Conservation (phyloP, 345 rosid genomes). For the Trapa bicornis region DNA sequence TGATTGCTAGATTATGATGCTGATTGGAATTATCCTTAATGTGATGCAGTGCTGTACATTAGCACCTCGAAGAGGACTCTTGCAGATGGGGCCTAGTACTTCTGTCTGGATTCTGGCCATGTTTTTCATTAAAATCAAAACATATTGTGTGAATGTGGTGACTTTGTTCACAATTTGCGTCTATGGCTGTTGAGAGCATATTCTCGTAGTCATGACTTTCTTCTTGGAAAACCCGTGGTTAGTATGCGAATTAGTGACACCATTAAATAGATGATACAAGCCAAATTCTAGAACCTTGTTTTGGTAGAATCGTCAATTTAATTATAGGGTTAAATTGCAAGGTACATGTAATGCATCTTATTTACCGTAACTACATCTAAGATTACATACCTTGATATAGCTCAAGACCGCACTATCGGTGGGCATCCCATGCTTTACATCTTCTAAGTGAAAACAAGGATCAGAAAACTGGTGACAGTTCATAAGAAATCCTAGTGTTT, state of each 20-base stretch:
- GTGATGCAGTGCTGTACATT: constrained; percentile 75
- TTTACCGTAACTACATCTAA: neutral
- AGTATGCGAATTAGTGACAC: neutral
- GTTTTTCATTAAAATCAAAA: neutral
- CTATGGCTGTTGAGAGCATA: neutral
- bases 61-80: constrained; percentile 75
- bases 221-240: neutral
- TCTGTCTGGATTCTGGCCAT: neutral
- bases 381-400: neutral
- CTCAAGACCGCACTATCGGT: neutral
- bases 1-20: neutral
- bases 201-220: neutral
- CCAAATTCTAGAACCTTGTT: neutral
- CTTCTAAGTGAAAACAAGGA: neutral
- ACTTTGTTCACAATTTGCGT: neutral
- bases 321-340: neutral
- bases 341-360: neutral
- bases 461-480: neutral
- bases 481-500: constrained; percentile 17
- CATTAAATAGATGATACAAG: neutral
- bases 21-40: neutral
- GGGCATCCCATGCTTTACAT: neutral
- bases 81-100: constrained; percentile 54
- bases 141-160: neutral
- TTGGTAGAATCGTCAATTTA: neutral